Conservation (phyloP, 2,329 filamentous ascomycete species). For the Leptographium procerum region DNA sequence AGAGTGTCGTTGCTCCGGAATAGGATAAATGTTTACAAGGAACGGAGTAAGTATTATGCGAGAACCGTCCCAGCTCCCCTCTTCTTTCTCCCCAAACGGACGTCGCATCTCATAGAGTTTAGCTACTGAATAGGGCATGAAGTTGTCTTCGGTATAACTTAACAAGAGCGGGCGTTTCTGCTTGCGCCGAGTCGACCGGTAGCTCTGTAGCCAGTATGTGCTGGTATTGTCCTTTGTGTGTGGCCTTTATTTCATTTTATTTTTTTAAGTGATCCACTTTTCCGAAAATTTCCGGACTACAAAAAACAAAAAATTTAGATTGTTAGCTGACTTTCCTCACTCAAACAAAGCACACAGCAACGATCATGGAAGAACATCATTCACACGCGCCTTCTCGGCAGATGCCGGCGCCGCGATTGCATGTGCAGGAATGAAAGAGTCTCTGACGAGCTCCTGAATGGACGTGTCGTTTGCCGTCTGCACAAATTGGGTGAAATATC, state of each 20-base stretch:
- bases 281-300: conserved; percentile 5
- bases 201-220: background rate
- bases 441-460: conserved; percentile 4
- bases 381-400: background rate
- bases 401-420: background rate
- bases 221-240: background rate
- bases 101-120: too few relatives aligned
- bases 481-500: conserved; percentile 15
- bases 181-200: too few relatives aligned
- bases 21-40: too few relatives aligned
- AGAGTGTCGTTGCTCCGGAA: too few relatives aligned
- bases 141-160: too few relatives aligned
- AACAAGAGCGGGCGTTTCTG: too few relatives aligned
- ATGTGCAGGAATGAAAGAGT: background rate
- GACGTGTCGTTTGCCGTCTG: conserved; percentile 4
- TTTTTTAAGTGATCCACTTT: background rate
- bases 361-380: background rate
- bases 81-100: too few relatives aligned
- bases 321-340: background rate
- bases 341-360: background rate
- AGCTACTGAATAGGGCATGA: too few relatives aligned
- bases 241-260: background rate
- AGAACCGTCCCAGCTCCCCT: too few relatives aligned
- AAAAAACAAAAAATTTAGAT: background rate
- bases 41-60: too few relatives aligned